A percentile compares a stretch with the other conserved stretches of the same genome.
These are phyloP conservation scores for Priceomyces castillae DNA, from an alignment of 805 yeast genomes.

Conservation along the genomic window DNA sequence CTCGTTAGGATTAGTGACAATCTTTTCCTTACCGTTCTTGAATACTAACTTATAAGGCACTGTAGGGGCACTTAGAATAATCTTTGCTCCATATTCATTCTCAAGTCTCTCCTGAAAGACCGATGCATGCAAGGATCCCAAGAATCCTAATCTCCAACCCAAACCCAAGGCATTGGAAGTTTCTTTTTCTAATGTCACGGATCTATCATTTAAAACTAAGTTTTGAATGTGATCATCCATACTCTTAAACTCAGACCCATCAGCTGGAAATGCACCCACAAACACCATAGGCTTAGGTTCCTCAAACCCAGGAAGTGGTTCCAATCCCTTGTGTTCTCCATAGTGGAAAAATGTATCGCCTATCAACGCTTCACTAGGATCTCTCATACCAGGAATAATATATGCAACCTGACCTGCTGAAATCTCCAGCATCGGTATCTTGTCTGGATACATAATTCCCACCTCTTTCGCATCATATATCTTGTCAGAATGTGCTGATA, in stretches of 20 bases:
- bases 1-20: constrained; percentile 87
- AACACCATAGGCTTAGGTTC: constrained; percentile 98
- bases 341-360: constrained; percentile 84
- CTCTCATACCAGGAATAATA: constrained; percentile 91
- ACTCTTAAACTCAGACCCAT: constrained; percentile 83
- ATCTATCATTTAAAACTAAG: constrained; percentile 85
- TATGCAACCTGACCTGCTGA: constrained; percentile 94
- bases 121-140: constrained; percentile 93
- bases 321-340: constrained; percentile 54
- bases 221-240: constrained; percentile 89
- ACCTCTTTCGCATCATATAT: constrained; percentile 87
- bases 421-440: constrained; percentile 58
- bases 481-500: constrained; percentile 72
- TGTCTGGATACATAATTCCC: constrained; percentile 94
- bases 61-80: constrained; percentile 92
- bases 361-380: constrained; percentile 77
- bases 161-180: constrained; percentile 93
- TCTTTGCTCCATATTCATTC: constrained; percentile 89
- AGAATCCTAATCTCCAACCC: constrained; percentile 95
- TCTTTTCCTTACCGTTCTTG: constrained; percentile 58
- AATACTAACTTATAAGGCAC: constrained; percentile 85
- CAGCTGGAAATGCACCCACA: constrained; percentile 97
- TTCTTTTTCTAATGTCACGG: constrained; percentile 85
- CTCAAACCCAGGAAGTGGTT: constrained; percentile 90
- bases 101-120: constrained; percentile 90